Evolutionary conservation across 208 protist species (phyloP).

Genomic region (Vickermania spadyakhi): DNA sequence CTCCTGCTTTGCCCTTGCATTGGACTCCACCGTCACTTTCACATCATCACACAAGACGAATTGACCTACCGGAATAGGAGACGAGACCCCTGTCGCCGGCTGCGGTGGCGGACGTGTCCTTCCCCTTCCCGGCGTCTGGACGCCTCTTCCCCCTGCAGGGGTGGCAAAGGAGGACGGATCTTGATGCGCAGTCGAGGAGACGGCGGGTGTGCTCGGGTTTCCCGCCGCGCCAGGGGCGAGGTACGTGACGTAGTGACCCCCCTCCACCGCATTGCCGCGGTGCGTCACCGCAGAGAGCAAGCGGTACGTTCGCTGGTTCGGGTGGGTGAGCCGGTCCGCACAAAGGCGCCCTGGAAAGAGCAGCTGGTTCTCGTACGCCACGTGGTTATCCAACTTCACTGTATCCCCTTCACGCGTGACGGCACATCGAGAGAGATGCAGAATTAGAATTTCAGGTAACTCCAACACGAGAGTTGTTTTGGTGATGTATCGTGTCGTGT

Average conservation of each 20-base stretch:
- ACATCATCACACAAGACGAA: constrained; percentile 72
- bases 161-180: background rate
- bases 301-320: constrained; percentile 30
- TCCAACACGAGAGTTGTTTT: constrained; percentile 39
- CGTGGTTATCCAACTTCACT: constrained; percentile 77
- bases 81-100: too few species aligned
- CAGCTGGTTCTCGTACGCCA: constrained; percentile 37
- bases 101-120: too few species aligned
- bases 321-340: constrained; percentile 14
- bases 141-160: background rate
- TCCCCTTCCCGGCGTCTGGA: too few species aligned
- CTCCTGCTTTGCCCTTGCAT: constrained; percentile 28
- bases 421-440: constrained; percentile 75
- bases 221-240: constrained; percentile 31
- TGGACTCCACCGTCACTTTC: constrained; percentile 17
- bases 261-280: constrained; percentile 29
- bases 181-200: background rate
- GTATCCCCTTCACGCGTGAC: constrained; percentile 74
- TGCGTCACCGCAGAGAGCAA: constrained; percentile 63
- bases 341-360: constrained; percentile 56
- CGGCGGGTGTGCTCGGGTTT: background rate
- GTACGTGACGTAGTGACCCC: constrained; percentile 80
- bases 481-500: constrained; percentile 30
- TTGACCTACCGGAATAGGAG: background rate
- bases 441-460: constrained; percentile 52